Base-by-base conservation (phyloP, 306 rosid genomes). In the Albizia julibrissin region DNA sequence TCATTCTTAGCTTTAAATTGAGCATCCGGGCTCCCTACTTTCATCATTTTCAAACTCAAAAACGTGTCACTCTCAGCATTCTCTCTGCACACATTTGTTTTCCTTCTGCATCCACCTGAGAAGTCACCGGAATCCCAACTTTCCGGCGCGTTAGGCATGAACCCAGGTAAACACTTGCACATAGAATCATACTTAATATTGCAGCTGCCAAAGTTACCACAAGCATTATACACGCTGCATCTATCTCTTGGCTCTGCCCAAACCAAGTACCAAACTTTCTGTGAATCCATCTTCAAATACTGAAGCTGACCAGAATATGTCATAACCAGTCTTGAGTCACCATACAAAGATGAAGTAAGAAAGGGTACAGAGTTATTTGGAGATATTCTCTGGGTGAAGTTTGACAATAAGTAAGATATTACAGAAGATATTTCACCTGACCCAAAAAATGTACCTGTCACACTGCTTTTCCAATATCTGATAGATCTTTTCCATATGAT, bases 211-310 rank as follows among this genome's bases (percentile, higher is more conserved):
- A 91, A 93, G 75, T 85, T 89, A 75, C 94, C 97, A 79, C 97
- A 91, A 8, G 91, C 91, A 87, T 93, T 90, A 56, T 88, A 93
- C 46, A 89, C 92, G 72, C 93, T 89, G 87, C 98, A 91, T 58
- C 90, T 84, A 58, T 93, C 97, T 82, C 94, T 80, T 10, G 93
- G 97, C 80, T 89, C 94, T 13, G 82, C 88, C 94, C 98, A 91
- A 59, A 93, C 85, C 54, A 85, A 34, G 62, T 85, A 91, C 96
- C 91, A 91, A 52, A 72, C 78, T 76, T 73, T 88, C 75, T 90
- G 76, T 50, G 89, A 69, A 47, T 88, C 92, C 91, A 88, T 80
- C 85, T 87, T 59, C 58, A 87, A 62, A 72, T 90, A 82, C 88
- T 78, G 80, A 79, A 91, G 88, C 70, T 93, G 96, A 42, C 98